A percentile compares a stretch with the other conserved stretches of the same genome.
Evolutionary conservation across 768 basidiomycete genomes (phyloP).

Genomic region (Kockovaella imperatae): DNA sequence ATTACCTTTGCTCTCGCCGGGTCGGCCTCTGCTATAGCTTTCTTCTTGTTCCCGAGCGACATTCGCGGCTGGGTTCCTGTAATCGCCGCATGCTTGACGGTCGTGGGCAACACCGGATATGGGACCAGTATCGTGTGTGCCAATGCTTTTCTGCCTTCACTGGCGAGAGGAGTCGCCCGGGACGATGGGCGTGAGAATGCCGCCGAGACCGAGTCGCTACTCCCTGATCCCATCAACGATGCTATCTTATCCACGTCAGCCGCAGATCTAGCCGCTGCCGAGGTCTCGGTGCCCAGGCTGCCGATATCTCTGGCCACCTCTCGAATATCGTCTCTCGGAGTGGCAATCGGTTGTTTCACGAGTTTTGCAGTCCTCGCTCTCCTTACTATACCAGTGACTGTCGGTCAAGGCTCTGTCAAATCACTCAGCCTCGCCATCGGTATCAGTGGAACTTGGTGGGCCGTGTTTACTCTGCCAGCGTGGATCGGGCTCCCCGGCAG

Average conservation of each 20-base stretch:
- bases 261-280: constrained; percentile 12
- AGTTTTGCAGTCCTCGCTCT: constrained; percentile 62
- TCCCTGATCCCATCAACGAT: constrained; percentile 5
- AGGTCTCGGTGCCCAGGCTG: not conserved
- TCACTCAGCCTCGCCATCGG: constrained; percentile 75
- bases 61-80: constrained; percentile 54
- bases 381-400: constrained; percentile 59
- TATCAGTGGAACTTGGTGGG: constrained; percentile 83
- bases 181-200: not conserved
- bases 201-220: constrained; percentile 1
- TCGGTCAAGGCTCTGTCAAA: constrained; percentile 65
- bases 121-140: constrained; percentile 79
- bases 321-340: constrained; percentile 73
- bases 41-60: constrained; percentile 64
- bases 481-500: constrained; percentile 61
- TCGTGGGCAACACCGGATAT: constrained; percentile 75
- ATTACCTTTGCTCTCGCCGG: constrained; percentile 67
- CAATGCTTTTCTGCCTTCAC: constrained; percentile 75
- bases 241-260: constrained; percentile 20
- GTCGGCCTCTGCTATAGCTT: constrained; percentile 58
- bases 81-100: constrained; percentile 60
- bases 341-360: constrained; percentile 75
- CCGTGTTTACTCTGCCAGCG: constrained; percentile 68
- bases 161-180: constrained; percentile 57
- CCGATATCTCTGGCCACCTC: constrained; percentile 63